Evolutionary conservation across 768 basidiomycete species (phyloP).

Genomic region (Pleurotus eryngii): DNA sequence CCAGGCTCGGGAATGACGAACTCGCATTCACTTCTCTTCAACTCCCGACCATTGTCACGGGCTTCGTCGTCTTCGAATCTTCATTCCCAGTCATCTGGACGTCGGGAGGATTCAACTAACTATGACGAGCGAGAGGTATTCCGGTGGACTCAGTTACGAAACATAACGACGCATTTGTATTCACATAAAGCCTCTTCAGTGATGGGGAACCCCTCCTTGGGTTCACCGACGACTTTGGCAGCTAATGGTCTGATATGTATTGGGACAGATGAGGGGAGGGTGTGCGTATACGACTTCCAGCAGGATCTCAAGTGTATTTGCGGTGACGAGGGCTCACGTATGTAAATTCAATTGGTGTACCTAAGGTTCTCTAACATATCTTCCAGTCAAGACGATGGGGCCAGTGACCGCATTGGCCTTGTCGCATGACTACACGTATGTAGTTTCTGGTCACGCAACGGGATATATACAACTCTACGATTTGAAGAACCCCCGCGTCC

Average conservation of each 20-base stretch:
- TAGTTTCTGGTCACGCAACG: slow-evolving; percentile 82
- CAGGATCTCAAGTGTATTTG: slow-evolving; percentile 81
- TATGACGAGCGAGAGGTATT: slow-evolving; percentile 55
- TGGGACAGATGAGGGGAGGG: slow-evolving; percentile 76
- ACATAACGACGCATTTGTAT: slow-evolving; percentile 56
- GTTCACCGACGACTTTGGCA: slow-evolving; percentile 75
- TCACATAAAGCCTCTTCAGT: slow-evolving; percentile 59
- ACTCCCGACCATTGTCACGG: slow-evolving; percentile 69
- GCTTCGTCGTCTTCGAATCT: slow-evolving; percentile 59
- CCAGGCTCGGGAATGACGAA: slow-evolving; percentile 40
- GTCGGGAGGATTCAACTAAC: slow-evolving; percentile 15
- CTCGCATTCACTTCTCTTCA: slow-evolving; percentile 32
- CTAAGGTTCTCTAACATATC: not conserved
- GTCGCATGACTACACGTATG: slow-evolving; percentile 90
- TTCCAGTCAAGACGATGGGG: slow-evolving; percentile 57
- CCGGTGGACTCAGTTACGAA: slow-evolving; percentile 69
- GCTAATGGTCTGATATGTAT: slow-evolving; percentile 88
- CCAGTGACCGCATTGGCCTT: slow-evolving; percentile 86
- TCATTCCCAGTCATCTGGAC: slow-evolving; percentile 24
- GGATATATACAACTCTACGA: slow-evolving; percentile 89
- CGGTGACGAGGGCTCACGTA: slow-evolving; percentile 67
- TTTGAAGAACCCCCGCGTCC: slow-evolving; percentile 61
- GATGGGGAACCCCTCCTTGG: slow-evolving; percentile 54
- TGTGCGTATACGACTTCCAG: slow-evolving; percentile 86
- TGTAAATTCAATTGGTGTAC: slow-evolving; percentile 14